Base-by-base conservation (phyloP, 2,329 filamentous ascomycete species). In the Diaporthe vexans region DNA sequence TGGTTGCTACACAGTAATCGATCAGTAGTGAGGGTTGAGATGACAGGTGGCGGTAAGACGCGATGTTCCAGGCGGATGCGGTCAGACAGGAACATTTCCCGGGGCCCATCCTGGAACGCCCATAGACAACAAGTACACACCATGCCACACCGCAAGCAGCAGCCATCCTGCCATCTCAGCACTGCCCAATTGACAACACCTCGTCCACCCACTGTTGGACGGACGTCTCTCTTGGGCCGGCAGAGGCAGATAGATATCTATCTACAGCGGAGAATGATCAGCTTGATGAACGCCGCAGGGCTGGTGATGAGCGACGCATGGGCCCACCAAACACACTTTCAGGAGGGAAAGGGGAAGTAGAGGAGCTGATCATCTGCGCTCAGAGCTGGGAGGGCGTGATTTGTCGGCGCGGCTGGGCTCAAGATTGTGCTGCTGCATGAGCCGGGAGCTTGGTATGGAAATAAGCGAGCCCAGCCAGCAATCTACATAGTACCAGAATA, bases 1-100 rank as follows among this genome's bases (percentile, higher is more conserved):
- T 13, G 61, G 61, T 21, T 10, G 29, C 29, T 29, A 29, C 29
- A 4, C 29, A 29, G 29, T 29, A 29, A 29, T 29, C 29, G 29
- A 4, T 4, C 29, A 29, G 29, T 29, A 29, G 29, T 29, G 29
- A 29, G 29, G 29, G 29, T 29, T 29, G 29, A 29, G 46, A 67
- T 67, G 61, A 52, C 61, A 52, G 61, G 61, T 67, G 61, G 61
- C 61, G 61, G 61, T 67, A 37, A 67, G 61, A 67, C 61, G 61
- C 26, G 61, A 24, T 35, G 46, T 67, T 51, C 61, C 61, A 46
- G 46, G 26, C 61, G 46, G 61, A 33, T 52, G 61, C 29, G 15
- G 61, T 67, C 21, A 67, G 61, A 51, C 61, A 52, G 19, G 46
- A 26, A 40, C 61, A 29, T 21, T 35, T 51, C 29, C 29, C 46